Evolutionary conservation across 164 flowering plant genomes (phyloP), one percentile per base, ranked within the genome.

Genomic region (Liquidambar formosana): DNA sequence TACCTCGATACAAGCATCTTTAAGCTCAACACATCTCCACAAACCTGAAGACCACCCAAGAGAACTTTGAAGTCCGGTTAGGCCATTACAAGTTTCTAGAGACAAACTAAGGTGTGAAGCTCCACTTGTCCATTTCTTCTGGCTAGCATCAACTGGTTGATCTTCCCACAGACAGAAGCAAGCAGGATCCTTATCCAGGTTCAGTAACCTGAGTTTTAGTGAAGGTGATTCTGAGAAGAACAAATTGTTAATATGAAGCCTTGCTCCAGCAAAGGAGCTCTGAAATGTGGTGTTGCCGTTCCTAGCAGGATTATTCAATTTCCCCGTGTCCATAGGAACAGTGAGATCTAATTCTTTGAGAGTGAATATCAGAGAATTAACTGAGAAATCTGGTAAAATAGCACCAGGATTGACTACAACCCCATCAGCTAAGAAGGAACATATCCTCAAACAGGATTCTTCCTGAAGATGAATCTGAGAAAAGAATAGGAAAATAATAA

Each of bases 111-210:
- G 64, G 52, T 74, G 77, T 51, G 97, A 86, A 63, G 89, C 92
- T 74, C 75, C 85, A 75, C 85, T 71, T 11, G 79, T 77, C 89
- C 88, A 85, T 79, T 93, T 95, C 75, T 80, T 86, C 79, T 82
- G 91, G 82, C 97, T 89, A 64, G 97, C 90, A 83, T 95, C 99
- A 72, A 91, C 69, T 13, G 99, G 97, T 79, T 95, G 99, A 76
- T 57, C 88, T 62, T 88, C 83, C 99, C 99, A 95, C 23, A 95
- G 84, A 83, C 83, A 82, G 76, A 89, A 95, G 77, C 99, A 95
- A 71, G 96, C 97, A 77, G 99, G 94, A 79, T 95, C 99, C 75
- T 91, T 93, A 61, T 93, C 97, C 75, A 95, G 83, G 71, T 91
- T 85, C 65, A 95, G 85, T 66, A 87, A 71, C 72, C 64, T 75